phyloP scores from a whole-genome alignment of 192 early-diverging fungal species.

The Umbelopsis sp. region DNA sequence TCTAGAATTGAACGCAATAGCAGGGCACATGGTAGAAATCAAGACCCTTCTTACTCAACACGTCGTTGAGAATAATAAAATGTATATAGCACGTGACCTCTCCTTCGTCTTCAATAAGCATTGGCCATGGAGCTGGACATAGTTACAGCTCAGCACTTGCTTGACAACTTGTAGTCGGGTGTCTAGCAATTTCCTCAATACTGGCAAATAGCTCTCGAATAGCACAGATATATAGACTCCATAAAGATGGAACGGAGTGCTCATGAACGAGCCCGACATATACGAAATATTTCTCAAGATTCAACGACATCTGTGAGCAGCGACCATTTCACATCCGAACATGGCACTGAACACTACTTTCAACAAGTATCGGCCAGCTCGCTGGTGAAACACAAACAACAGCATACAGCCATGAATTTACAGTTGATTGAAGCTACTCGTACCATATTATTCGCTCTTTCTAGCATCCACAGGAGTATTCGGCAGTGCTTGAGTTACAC shows the following conservation, averaged over 20 bases:
- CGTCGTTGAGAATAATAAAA: neutral
- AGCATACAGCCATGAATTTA: neutral
- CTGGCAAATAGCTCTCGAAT: neutral
- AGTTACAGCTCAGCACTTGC: too few species aligned
- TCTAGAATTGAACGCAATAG: constrained; percentile 16
- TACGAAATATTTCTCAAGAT: constrained; percentile 15
- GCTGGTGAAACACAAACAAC: neutral
- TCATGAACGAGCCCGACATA: neutral
- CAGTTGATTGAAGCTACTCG: constrained; percentile 29
- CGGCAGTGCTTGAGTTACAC: constrained; percentile 20
- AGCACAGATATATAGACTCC: neutral
- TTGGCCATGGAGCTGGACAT: too few species aligned
- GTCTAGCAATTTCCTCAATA: neutral
- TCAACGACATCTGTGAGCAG: constrained; percentile 2
- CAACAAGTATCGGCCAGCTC: constrained; percentile 4
- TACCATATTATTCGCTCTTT: constrained; percentile 23
- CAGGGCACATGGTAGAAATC: neutral
- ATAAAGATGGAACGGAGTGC: neutral
- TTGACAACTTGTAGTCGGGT: too few species aligned
- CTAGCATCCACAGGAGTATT: constrained; percentile 13
- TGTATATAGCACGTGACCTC: neutral
- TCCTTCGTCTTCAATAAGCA: too few species aligned
- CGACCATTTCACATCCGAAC: constrained; percentile 13
- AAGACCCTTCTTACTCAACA: neutral
- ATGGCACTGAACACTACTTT: constrained; percentile 18